phyloP scores from a whole-genome alignment of 352 stramenopile genomes.

The Aphanomyces stellatus region DNA sequence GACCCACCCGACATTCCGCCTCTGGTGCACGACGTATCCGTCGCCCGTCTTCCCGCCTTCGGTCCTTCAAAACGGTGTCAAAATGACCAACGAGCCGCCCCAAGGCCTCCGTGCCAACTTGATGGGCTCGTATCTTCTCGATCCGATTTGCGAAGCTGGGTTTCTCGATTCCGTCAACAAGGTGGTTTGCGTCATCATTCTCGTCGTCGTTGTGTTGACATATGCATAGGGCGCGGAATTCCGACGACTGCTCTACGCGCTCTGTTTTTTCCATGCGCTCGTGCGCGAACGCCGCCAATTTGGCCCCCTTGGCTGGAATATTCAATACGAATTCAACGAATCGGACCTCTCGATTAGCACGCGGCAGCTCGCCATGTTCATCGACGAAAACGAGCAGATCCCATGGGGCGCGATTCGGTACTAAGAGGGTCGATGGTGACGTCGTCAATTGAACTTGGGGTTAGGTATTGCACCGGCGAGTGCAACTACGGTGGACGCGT shows the following conservation, averaged over 20 bases:
- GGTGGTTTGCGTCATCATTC: not conserved
- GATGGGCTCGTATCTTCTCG: constrained; percentile 84
- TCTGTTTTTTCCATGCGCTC: constrained; percentile 89
- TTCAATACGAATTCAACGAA: constrained; percentile 95
- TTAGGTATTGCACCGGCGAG: constrained; percentile 68
- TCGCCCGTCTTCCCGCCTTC: constrained; percentile 89
- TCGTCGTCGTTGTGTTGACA: not conserved
- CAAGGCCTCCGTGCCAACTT: constrained; percentile 89
- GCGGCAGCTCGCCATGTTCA: constrained; percentile 87
- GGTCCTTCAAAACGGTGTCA: constrained; percentile 94
- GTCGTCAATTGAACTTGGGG: not conserved
- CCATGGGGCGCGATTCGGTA: constrained; percentile 54
- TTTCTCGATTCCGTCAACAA: constrained; percentile 79
- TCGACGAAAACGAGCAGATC: constrained; percentile 85
- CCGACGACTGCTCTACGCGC: constrained; percentile 78
- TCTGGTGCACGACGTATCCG: constrained; percentile 94
- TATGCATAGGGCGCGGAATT: constrained; percentile 58
- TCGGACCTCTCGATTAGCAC: constrained; percentile 90
- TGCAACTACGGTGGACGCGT: constrained; percentile 83
- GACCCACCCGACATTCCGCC: constrained; percentile 80
- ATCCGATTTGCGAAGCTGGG: constrained; percentile 82
- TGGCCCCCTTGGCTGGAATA: constrained; percentile 92
- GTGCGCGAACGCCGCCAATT: constrained; percentile 90
- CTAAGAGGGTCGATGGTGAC: not conserved
- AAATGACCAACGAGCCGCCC: constrained; percentile 94